These are phyloP conservation scores for Alternaria panax DNA, from an alignment of 2,329 filamentous ascomycete species.

Conservation along the genomic window DNA sequence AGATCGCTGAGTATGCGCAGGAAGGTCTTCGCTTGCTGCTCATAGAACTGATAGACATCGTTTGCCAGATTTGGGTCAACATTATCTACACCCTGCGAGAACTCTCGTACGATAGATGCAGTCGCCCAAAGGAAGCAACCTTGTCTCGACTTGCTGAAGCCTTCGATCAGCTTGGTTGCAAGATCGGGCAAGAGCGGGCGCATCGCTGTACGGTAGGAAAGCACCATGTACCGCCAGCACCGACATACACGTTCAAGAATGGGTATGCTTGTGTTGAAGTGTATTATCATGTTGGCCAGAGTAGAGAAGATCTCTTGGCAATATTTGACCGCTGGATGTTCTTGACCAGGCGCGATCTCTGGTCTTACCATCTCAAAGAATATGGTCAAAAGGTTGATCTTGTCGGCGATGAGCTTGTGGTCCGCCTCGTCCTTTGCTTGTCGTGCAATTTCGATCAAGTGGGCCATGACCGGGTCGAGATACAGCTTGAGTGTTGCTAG, in stretches of 20 bases:
- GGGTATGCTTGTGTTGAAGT: slow-evolving; percentile 83
- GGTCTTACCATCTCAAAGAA: slow-evolving; percentile 84
- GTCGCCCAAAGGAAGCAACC: slow-evolving; percentile 99
- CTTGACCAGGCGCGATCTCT: slow-evolving; percentile 70
- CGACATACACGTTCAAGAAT: slow-evolving; percentile 93
- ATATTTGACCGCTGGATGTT: slow-evolving; percentile 93
- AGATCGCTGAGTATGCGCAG: slow-evolving; percentile 88
- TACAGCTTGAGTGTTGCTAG: slow-evolving; percentile 90
- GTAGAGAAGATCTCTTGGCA: slow-evolving; percentile 94
- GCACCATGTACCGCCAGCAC: slow-evolving; percentile 96
- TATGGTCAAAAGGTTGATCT: slow-evolving; percentile 88
- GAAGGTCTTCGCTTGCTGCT: slow-evolving; percentile 89
- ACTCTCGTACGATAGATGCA: slow-evolving; percentile 91
- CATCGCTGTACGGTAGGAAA: slow-evolving; percentile 91
- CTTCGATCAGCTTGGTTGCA: slow-evolving; percentile 85
- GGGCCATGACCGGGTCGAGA: slow-evolving; percentile 86
- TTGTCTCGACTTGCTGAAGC: slow-evolving; percentile 85
- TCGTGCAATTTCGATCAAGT: slow-evolving; percentile 87
- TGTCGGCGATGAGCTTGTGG: slow-evolving; percentile 90
- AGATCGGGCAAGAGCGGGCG: slow-evolving; percentile 82
- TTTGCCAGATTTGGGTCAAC: slow-evolving; percentile 83
- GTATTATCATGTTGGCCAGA: slow-evolving; percentile 83
- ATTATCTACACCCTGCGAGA: slow-evolving; percentile 86
- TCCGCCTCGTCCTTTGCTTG: slow-evolving; percentile 81
- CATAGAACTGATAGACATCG: slow-evolving; percentile 92